Base-by-base conservation (phyloP, 768 basidiomycete species). In the Leccinum boreale region DNA sequence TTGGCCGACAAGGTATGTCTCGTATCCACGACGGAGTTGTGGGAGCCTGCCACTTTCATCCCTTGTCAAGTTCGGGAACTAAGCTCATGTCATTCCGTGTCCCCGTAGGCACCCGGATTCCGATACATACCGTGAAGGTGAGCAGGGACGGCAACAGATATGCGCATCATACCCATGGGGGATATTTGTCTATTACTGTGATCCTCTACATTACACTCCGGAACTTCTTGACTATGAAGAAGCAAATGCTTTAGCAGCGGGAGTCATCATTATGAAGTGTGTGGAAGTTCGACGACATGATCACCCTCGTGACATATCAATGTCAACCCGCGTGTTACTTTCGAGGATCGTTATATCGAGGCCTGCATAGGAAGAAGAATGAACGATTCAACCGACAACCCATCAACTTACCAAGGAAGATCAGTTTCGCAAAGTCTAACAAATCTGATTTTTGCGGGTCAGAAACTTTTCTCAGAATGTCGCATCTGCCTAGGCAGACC, bases 41-140 rank as follows among this genome's bases (percentile, higher is more conserved):
- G 31, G 45, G 21, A 17, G 23, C 35, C 35, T 35, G 26, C 6
- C 8, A 28, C 26, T 28, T 28, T 28, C 11, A 3, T 11, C 1
- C 23, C 17, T 42, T 33, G 24, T 28, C 24, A 8, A 39, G 29
- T 23, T 19, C 12, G 24, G 3, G 29, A 14, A 7, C 12, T 15
- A 9, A 51, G 29, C 42, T 50, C 15, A 44, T 10, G 5, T 6
- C 26, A 10, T 51, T 23, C 26, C 7, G 2, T 28, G 26, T 28
- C 26, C 26, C 26, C 26, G 8, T n/a, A 87, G 86, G 84, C 86
- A 0, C 81, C 82, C 3, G 73, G 75, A 23, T 88, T 87, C 75
- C 82, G 86, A 53, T 88, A 87, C 59, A 65, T 82, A 31, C 68
- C 66, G 3, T 77, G 58, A 59, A 36, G 2, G 31, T 9, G 12